A percentile compares a stretch with the other conserved stretches of the same genome.
Evolutionary conservation across 768 basidiomycete genomes (phyloP).

Genomic region (Sistotremastrum niveocremeum): DNA sequence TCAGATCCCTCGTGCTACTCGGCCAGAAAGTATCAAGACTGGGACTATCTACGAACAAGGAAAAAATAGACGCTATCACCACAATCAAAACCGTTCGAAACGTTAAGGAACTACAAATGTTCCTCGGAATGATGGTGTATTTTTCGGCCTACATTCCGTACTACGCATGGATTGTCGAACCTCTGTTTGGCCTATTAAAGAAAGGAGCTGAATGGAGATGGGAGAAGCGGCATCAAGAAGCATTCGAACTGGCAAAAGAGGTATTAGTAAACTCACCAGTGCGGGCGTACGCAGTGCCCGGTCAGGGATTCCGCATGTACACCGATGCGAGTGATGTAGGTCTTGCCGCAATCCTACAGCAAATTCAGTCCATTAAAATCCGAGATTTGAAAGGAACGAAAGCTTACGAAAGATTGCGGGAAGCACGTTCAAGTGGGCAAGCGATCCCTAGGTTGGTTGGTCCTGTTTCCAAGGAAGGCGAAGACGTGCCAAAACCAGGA

Average conservation of each 20-base stretch:
- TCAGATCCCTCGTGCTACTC: conserved; percentile 17
- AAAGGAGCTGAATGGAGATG: conserved; percentile 16
- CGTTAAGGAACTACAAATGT: conserved; percentile 17
- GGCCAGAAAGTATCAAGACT: conserved; percentile 13
- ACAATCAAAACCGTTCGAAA: conserved; percentile 14
- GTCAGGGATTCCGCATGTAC: conserved; percentile 22
- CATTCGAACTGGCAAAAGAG: conserved; percentile 18
- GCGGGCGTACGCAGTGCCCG: conserved; percentile 16
- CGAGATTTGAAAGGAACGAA: conserved; percentile 11
- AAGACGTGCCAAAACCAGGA: not conserved
- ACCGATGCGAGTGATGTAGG: conserved; percentile 25
- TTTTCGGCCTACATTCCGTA: conserved; percentile 23
- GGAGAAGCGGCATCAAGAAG: conserved; percentile 12
- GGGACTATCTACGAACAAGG: conserved; percentile 22
- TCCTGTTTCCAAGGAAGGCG: conserved; percentile 2
- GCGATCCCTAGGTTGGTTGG: conserved; percentile 4
- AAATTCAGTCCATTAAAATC: conserved; percentile 12
- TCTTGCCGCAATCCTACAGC: conserved; percentile 18
- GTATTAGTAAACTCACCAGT: conserved; percentile 20
- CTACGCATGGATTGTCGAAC: conserved; percentile 21
- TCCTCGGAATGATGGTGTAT: conserved; percentile 26
- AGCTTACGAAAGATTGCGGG: conserved; percentile 7
- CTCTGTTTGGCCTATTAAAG: conserved; percentile 20
- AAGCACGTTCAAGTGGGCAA: conserved; percentile 1
- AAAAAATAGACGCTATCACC: conserved; percentile 23